Evolutionary conservation across 2,329 filamentous ascomycete species (phyloP), one percentile per base, ranked within the genome.

Genomic region (Hypoxylon sp.): DNA sequence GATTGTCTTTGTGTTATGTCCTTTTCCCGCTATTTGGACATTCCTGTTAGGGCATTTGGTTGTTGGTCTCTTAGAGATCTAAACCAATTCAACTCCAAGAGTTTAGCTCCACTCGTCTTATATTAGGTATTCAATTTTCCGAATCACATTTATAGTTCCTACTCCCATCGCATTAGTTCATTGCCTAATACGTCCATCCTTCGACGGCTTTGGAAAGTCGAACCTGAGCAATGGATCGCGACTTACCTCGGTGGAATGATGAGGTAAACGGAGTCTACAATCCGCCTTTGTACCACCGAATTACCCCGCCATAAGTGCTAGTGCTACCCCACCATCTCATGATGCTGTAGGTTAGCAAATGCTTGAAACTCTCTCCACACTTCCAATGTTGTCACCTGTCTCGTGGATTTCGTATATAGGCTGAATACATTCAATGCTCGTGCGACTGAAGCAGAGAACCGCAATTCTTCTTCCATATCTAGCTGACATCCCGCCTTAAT

Each of bases 351-450:
- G 46, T 62, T 38, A 51, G 25, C 21, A 60, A 23, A 45, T 53
- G 19, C 25, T 56, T 36, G 32, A 38, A 48, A 17, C 36, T 60
- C 60, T 67, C 60, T 51, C 60, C 60, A 61, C 60, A 68, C 59
- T 43, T 11, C 38, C 28, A 30, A 30, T 23, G 28, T n/a, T 41
- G 55, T 63, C 67, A 64, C 34, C 45, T 58, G 55, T 65, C 67
- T 67, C 67, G 64, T 65, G 62, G 52, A 57, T 61, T 58, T 65
- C 30, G 38, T 60, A 69, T 68, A 72, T 72, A 72, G 70, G 68
- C 70, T 72, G 68, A 72, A 72, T 72, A 45, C 28, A 30, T 30
- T 60, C 63, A 55, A 65, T 57, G 61, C 32, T 65, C 34, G 55
- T 38, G 48, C 23, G 14, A 55, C 21, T 58, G 28, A 62, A 21